Conservation (phyloP, 257 asterid species). For the Scutellaria minor region DNA sequence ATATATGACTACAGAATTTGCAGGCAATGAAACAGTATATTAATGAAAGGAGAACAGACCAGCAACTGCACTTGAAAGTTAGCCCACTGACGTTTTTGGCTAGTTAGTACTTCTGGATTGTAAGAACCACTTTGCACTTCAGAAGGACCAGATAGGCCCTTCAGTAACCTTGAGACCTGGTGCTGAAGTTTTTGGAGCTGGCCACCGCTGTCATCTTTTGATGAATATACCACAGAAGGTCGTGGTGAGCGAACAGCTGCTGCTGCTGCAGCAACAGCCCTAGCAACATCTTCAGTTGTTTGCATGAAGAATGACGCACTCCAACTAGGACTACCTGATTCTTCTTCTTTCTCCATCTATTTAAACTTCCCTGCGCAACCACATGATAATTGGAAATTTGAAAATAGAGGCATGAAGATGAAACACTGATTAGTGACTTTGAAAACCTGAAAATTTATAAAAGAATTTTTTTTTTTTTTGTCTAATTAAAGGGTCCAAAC, state of each 20-base stretch:
- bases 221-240: conserved; percentile 89
- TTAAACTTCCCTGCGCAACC: conserved; percentile 41
- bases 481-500: neutral
- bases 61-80: conserved; percentile 87
- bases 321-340: conserved; percentile 86
- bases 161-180: conserved; percentile 81
- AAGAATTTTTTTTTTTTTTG: neutral
- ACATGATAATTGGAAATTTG: conserved; percentile 15
- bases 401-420: conserved; percentile 20
- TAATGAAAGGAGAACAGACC: conserved; percentile 59
- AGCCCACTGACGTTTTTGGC: conserved; percentile 99
- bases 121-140: conserved; percentile 72
- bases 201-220: conserved; percentile 83
- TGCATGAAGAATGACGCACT: conserved; percentile 79
- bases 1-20: conserved; percentile 5
- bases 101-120: conserved; percentile 95
- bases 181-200: conserved; percentile 78
- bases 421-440: conserved; percentile 2
- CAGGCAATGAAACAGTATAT: conserved; percentile 18
- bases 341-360: conserved; percentile 82
- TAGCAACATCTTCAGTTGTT: conserved; percentile 95
- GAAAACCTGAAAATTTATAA: neutral
- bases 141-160: conserved; percentile 87
- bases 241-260: conserved; percentile 85
- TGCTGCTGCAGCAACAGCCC: conserved; percentile 96